phyloP scores from a whole-genome alignment of 148 eudicot genomes.

The Diospyros kaki region DNA sequence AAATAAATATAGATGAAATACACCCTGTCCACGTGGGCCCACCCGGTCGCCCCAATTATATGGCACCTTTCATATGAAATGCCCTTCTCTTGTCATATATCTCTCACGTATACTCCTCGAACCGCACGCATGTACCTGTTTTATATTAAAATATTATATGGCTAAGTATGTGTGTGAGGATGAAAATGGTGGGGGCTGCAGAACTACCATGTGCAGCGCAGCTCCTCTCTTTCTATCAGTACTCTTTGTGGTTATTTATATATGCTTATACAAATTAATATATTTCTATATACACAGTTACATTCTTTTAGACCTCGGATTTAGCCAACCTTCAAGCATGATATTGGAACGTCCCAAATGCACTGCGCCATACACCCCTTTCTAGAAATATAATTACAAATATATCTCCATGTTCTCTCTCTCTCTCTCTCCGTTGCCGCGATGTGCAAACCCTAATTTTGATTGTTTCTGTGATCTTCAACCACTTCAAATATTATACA shows the following conservation, averaged over 20 bases:
- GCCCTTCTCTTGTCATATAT: background rate
- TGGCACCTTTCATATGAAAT: no score
- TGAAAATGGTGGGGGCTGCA: background rate
- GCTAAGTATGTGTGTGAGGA: background rate
- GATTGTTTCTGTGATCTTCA: no score
- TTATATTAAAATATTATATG: background rate
- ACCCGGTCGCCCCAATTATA: no score
- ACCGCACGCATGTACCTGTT: background rate
- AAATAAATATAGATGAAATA: no score
- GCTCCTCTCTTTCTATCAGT: background rate
- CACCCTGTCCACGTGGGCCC: no score
- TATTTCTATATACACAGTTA: no score
- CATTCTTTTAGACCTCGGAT: background rate
- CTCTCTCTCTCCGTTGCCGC: background rate
- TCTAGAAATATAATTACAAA: background rate
- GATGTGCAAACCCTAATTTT: no score
- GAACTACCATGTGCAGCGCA: background rate
- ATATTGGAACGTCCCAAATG: background rate
- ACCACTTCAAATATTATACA: no score
- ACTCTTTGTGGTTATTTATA: background rate
- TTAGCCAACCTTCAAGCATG: slow-evolving; percentile 4
- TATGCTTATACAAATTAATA: no score
- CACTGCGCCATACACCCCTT: background rate
- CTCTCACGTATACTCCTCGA: background rate
- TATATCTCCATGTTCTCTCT: background rate